Evolutionary conservation across 1,284 basidiomycete species (phyloP), one percentile per base, ranked within the genome.

Genomic region (Leccinum griseonigrum): DNA sequence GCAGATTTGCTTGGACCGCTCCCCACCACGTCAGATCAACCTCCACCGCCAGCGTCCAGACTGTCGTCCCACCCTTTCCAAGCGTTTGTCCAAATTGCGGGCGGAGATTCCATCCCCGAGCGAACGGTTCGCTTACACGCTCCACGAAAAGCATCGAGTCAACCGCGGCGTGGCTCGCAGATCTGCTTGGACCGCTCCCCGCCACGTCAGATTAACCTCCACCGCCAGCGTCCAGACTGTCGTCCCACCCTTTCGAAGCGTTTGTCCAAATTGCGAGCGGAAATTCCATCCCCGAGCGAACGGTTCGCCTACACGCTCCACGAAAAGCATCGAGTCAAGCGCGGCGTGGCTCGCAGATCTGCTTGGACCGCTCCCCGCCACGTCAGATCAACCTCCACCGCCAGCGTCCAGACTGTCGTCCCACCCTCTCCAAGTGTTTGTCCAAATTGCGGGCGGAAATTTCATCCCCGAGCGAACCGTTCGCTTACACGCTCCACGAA

Each of bases 231-330:
- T 46, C 31, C n/a, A 43, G 43, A 31, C 34, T 54, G 28, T 60
- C 66, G 8, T 54, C 60, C 4, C 71, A 71, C 52, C 74, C 75
- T 3, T 65, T 75, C 26, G 83, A 81, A 59, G 74, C 91, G 0
- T 78, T 94, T 50, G 84, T 90, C 0, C 85, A 87, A 43, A 83
- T 94, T 77, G 83, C 83, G 0, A 91, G 91, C 3, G 83, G 85
- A 0, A 77, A 78, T 0, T 83, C 77, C 38, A 59, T 73, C 0
- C 71, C 79, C 1, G 91, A 22, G 22, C 22, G 22, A 22, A 22
- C 22, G 22, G 22, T 22, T 22, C 22, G 22, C 22, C 22, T 22
- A 22, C 22, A 22, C 22, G 22, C 22, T 22, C 22, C 4, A 85
- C 82, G 31, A 94, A 92, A 69, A 88, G 86, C 69, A 79, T 93